Conservation (phyloP, 139 green algal genomes). For the Micractinium sp. region DNA sequence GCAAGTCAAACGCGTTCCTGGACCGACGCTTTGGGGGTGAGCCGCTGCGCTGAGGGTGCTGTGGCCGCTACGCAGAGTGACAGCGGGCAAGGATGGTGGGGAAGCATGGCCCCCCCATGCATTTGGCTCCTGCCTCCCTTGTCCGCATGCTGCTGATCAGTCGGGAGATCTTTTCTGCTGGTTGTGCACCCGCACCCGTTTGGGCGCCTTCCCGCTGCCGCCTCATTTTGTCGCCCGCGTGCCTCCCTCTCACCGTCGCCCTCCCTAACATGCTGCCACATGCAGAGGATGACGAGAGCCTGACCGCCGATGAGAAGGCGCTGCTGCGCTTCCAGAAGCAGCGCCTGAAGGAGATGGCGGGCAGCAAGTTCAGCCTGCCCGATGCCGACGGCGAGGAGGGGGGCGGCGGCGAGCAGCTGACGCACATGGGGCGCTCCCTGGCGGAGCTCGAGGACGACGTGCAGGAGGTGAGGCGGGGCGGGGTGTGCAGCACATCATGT, state of each 20-base stretch:
- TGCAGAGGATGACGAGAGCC: slow-evolving; percentile 79
- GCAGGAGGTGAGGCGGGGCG: not conserved
- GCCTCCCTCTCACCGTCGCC: not conserved
- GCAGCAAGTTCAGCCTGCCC: slow-evolving; percentile 75
- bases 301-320: slow-evolving; percentile 85
- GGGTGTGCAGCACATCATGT: too few relatives aligned
- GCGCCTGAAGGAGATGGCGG: slow-evolving; percentile 65
- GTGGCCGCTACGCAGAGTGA: not conserved
- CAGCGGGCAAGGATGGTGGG: not conserved
- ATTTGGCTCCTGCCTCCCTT: too few relatives aligned
- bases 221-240: too few relatives aligned
- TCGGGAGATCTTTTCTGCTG: too few relatives aligned
- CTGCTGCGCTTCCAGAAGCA: slow-evolving; percentile 86
- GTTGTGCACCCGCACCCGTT: too few relatives aligned
- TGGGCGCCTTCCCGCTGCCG: too few relatives aligned
- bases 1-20: slow-evolving; percentile 92
- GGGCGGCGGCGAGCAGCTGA: slow-evolving; percentile 56
- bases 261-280: not conserved
- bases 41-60: not conserved
- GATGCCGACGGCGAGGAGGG: slow-evolving; percentile 62
- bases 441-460: slow-evolving; percentile 47
- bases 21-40: slow-evolving; percentile 94
- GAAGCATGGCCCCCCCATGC: too few relatives aligned
- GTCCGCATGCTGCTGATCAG: too few relatives aligned
- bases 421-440: slow-evolving; percentile 66